These are phyloP conservation scores for Curvularia verruculosa DNA, from an alignment of 2,329 filamentous ascomycete species.

Conservation along the genomic window DNA sequence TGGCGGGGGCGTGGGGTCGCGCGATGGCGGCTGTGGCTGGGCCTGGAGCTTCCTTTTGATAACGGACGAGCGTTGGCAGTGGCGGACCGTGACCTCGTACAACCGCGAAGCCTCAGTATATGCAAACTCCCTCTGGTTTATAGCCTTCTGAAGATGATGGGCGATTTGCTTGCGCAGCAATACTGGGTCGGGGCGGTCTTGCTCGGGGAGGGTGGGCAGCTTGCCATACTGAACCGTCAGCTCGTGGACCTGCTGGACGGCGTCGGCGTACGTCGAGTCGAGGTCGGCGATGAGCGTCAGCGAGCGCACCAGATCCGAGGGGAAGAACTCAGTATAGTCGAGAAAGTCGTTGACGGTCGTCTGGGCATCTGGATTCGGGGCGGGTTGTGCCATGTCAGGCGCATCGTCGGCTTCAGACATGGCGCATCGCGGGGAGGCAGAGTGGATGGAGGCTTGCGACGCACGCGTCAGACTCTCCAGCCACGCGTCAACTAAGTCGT, in stretches of 20 bases:
- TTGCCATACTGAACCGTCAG: slow-evolving; percentile 56
- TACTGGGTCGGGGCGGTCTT: slow-evolving; percentile 59
- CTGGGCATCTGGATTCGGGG: slow-evolving; percentile 68
- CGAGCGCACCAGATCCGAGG: slow-evolving; percentile 67
- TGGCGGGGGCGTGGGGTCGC: slow-evolving; percentile 63
- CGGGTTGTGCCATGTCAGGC: slow-evolving; percentile 46
- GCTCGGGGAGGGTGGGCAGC: slow-evolving; percentile 58
- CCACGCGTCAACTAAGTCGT: slow-evolving; percentile 46
- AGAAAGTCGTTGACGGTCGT: slow-evolving; percentile 71
- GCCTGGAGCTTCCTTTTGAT: slow-evolving; percentile 68
- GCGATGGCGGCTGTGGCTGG: slow-evolving; percentile 64
- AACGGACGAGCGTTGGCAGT: slow-evolving; percentile 62
- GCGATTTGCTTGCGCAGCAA: slow-evolving; percentile 63
- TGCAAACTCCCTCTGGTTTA: slow-evolving; percentile 62
- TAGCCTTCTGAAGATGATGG: slow-evolving; percentile 59
- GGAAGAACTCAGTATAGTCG: slow-evolving; percentile 72
- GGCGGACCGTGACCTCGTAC: slow-evolving; percentile 63
- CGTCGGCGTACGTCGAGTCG: slow-evolving; percentile 52
- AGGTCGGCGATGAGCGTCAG: slow-evolving; percentile 65
- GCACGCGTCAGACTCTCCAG: slow-evolving; percentile 48
- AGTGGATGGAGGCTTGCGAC: slow-evolving; percentile 40
- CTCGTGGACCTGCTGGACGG: slow-evolving; percentile 55
- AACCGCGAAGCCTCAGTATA: slow-evolving; percentile 63
- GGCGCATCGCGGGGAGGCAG: slow-evolving; percentile 43
- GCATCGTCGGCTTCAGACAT: slow-evolving; percentile 45